Evolutionary conservation across 306 rosid species (phyloP), one percentile per base, ranked within the genome.

Genomic region (Cucurbita ficifolia): DNA sequence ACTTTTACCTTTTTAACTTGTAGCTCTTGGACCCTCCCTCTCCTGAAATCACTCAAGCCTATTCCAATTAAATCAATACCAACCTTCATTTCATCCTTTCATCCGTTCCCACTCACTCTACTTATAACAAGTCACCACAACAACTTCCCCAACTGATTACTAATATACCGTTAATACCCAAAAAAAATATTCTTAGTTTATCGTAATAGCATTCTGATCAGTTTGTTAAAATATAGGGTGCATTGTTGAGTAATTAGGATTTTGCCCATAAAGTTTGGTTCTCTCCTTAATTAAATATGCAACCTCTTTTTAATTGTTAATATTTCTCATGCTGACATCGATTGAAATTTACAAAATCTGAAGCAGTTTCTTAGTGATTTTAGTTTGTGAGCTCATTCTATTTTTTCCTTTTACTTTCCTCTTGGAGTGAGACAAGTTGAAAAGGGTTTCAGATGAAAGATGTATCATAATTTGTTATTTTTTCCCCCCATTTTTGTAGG

Each of bases 401-500:
- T 5, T 49, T 67, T 45, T 29, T 68, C 21, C 21, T 68, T 69
- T 7, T 24, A 6, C 29, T 21, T 46, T 11, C 21, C 18, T 48
- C 22, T 69, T 24, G 56, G 43, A 13, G 53, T 69, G 56, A 48
- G 43, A 24, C 29, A 10, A 46, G 22, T 24, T 48, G 22, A 9
- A 48, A 69, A 7, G 11, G 24, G 19, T 60, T 62, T 18, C 16
- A 62, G 43, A 24, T 14, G 57, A 29, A 68, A 68, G 57, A 46
- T 69, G 38, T 46, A 69, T 48, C 18, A 5, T 24, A 14, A 48
- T 48, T 69, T 19, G 14, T 5, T 0, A 48, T 36, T n/a, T 78
- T 77, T 63, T 38, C 16, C 16, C 5, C 50, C 16, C 74, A 73
- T 75, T 49, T 75, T 36, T 79, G 71, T 81, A 94, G 98, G 96